Percentiles rank a stretch among this genome's conserved stretches.
Evolutionary conservation across 75 land plant genomes (phyloP).

Genomic region (Pinus albicaulis): DNA sequence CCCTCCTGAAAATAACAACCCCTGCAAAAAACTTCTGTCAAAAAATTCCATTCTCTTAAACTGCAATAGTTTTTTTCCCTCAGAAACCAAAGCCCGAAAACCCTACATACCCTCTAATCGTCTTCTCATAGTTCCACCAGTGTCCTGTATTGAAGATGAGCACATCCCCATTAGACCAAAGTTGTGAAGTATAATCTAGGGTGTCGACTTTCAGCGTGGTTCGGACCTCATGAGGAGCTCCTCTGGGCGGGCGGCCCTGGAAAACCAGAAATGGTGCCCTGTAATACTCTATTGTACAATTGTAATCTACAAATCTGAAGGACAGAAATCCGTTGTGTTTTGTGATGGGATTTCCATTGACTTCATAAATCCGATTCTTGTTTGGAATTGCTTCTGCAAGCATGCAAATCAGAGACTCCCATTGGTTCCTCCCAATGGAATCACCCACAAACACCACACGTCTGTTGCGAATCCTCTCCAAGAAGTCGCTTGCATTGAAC

Average conservation of each 20-base stretch:
- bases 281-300: conserved; percentile 80
- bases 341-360: too few species aligned
- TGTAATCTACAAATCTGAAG: too few species aligned
- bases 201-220: conserved; percentile 48
- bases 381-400: too few species aligned
- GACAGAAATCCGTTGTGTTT: too few species aligned
- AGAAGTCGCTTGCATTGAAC: too few species aligned
- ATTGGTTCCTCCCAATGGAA: too few species aligned
- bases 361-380: too few species aligned
- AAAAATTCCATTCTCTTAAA: not conserved
- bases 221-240: conserved; percentile 28
- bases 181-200: conserved; percentile 39
- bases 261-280: conserved; percentile 64
- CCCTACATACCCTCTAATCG: conserved; percentile 47
- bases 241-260: conserved; percentile 41
- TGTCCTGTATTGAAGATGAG: conserved; percentile 76
- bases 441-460: too few species aligned
- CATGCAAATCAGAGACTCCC: too few species aligned
- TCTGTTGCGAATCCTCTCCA: too few species aligned
- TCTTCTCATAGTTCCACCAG: conserved; percentile 85
- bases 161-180: conserved; percentile 64
- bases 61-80: not conserved
- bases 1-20: conserved; percentile 71
- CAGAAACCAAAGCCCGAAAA: conserved; percentile 9
- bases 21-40: conserved; percentile 22